phyloP scores from a whole-genome alignment of 2,329 filamentous ascomycete genomes.

The Malbranchea cinnamomea region DNA sequence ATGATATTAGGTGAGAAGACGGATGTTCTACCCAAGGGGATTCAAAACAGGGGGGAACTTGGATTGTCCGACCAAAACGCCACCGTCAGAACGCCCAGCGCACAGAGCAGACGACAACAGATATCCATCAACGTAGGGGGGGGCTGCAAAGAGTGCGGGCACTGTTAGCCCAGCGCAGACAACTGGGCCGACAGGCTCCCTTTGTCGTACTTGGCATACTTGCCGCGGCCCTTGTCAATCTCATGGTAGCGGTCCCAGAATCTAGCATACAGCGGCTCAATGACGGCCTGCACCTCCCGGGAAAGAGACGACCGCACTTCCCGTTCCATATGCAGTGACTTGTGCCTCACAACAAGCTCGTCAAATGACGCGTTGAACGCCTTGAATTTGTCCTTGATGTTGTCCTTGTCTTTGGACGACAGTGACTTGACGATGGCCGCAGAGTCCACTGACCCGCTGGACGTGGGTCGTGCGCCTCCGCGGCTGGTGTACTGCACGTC shows the following conservation, averaged over 20 bases:
- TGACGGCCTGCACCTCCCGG: conserved; percentile 74
- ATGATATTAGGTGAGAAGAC: too few relatives aligned
- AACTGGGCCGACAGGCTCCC: conserved; percentile 52
- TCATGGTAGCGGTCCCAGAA: conserved; percentile 98
- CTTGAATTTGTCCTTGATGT: conserved; percentile 90
- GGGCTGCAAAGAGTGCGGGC: not conserved
- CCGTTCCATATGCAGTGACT: conserved; percentile 72
- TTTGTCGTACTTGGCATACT: conserved; percentile 98
- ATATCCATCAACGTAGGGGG: too few relatives aligned
- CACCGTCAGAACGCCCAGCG: too few relatives aligned
- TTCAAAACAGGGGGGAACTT: too few relatives aligned
- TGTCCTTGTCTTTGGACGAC: conserved; percentile 82
- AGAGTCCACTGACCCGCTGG: conserved; percentile 53
- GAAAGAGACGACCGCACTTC: conserved; percentile 71
- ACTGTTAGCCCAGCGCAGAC: conserved; percentile 17
- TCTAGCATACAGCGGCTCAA: conserved; percentile 84
- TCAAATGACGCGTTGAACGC: conserved; percentile 86
- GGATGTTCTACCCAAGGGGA: too few relatives aligned
- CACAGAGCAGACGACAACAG: too few relatives aligned
- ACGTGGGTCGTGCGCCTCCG: conserved; percentile 49
- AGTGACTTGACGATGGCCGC: conserved; percentile 70
- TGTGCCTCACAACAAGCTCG: conserved; percentile 70
- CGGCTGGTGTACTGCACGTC: conserved; percentile 88
- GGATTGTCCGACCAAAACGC: too few relatives aligned
- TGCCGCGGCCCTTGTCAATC: conserved; percentile 92